Evolutionary conservation across 2,329 filamentous ascomycete species (phyloP).

Genomic region (Apiospora arundinis): DNA sequence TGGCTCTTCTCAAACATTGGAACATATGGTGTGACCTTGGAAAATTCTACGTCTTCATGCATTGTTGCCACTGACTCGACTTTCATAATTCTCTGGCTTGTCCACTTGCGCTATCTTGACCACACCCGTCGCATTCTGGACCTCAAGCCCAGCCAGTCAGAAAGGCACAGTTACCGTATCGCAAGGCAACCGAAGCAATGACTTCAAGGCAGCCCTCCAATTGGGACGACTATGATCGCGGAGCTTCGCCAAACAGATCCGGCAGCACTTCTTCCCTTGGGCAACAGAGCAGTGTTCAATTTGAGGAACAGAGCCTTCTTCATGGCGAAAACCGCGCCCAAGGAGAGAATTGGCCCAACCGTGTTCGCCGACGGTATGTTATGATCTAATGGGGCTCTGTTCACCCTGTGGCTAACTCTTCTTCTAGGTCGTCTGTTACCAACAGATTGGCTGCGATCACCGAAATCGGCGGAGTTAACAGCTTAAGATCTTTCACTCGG

Average conservation of each 20-base stretch:
- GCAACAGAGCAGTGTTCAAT: conserved; percentile 46
- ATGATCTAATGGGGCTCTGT: conserved; percentile 22
- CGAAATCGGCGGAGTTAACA: conserved; percentile 89
- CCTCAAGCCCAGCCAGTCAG: not conserved
- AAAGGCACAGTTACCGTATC: not conserved
- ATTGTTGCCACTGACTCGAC: not conserved
- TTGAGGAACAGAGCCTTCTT: conserved; percentile 54
- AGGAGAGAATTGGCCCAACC: conserved; percentile 38
- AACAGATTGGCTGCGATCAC: conserved; percentile 62
- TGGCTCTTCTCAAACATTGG: not conserved
- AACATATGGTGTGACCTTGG: conserved; percentile 15
- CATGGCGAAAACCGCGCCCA: conserved; percentile 45
- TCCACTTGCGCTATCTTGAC: not conserved
- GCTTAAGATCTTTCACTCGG: conserved; percentile 89
- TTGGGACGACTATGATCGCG: conserved; percentile 55
- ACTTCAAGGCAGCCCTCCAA: conserved; percentile 37
- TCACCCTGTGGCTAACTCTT: conserved; percentile 20
- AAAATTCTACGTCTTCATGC: conserved; percentile 16
- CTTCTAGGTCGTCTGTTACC: conserved; percentile 62
- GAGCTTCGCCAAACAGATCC: conserved; percentile 45
- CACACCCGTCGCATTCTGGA: not conserved
- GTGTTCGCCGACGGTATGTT: not conserved
- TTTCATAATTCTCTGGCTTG: not conserved
- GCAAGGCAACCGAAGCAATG: conserved; percentile 27
- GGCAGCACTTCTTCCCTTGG: conserved; percentile 49